Evolutionary conservation across 768 basidiomycete species (phyloP), one percentile per base, ranked within the genome.

Genomic region (Russula ochroleuca): DNA sequence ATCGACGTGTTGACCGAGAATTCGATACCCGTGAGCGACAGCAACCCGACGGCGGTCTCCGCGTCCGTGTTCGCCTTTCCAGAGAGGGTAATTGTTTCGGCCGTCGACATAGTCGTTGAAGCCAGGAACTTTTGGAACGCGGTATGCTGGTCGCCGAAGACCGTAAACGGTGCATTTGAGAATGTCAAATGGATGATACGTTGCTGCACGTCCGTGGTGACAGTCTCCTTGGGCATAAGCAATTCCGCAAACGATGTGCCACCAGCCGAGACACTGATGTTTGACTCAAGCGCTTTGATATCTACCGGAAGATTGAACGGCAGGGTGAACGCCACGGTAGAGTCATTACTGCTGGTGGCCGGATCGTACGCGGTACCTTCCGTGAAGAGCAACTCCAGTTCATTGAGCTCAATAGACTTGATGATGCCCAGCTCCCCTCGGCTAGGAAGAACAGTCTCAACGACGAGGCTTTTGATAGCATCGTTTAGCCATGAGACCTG

Each of bases 401-500:
- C 75, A 62, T 85, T 82, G 45, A 90, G 76, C 53, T 70, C 70
- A 65, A 90, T 85, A 4, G 83, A 81, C 69, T 84, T 81, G 71
- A 90, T 90, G 68, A 90, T 75, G 23, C 83, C 72, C 61, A 85
- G 78, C 15, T 78, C 74, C 17, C 88, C 88, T 54, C 77, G 80
- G 68, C 86, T 85, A 4, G 86, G 88, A 38, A 90, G 77, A 28
- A 81, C 75, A 0, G 87, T 82, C 6, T 76, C 76, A 2, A 90
- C 78, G 57, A 78, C 74, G 17, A 90, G 81, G 33, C 77, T 76
- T 73, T 85, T 82, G 71, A 90, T 88, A 28, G 82, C 88, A 54
- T 84, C 80, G 68, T 88, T 87, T 25, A 90, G 75, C 88, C 88
- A 90, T 5, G 82, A 80, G 14, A 85, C 85, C 85, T 87, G 35